Conservation (phyloP, 73 alveolate species). For the Halteria grandinella region DNA sequence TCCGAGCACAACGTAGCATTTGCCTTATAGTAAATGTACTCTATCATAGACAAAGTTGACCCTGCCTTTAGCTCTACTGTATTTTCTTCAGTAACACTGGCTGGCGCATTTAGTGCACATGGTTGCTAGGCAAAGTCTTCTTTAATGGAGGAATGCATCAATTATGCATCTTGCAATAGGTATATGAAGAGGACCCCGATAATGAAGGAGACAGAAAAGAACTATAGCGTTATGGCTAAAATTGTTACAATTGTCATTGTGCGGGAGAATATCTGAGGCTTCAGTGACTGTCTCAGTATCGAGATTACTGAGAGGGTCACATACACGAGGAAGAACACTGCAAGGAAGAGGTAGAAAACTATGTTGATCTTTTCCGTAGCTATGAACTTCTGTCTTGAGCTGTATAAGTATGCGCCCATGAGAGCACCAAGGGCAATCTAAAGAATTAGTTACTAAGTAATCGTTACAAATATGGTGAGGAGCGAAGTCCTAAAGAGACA, state of each 20-base stretch:
- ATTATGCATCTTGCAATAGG: too few species aligned
- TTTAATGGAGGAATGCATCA: too few species aligned
- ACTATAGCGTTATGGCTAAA: too few species aligned
- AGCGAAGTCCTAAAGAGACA: conserved; percentile 36
- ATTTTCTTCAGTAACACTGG: too few species aligned
- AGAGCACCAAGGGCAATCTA: neutral
- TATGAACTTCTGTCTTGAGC: neutral
- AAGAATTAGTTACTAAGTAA: neutral
- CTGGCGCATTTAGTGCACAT: too few species aligned
- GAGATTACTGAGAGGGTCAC: conserved; percentile 2
- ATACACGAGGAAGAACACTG: neutral
- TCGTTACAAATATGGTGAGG: conserved; percentile 11
- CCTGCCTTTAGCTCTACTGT: too few species aligned
- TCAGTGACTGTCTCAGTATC: conserved; percentile 17
- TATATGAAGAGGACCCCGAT: too few species aligned
- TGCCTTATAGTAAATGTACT: conserved; percentile 29
- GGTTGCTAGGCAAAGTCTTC: too few species aligned
- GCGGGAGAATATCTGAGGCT: too few species aligned
- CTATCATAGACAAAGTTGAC: too few species aligned
- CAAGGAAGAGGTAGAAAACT: conserved; percentile 2
- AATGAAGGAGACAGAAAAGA: too few species aligned
- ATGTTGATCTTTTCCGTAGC: conserved; percentile 7
- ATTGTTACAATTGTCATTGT: too few species aligned
- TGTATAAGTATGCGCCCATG: neutral
- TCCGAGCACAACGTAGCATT: conserved; percentile 30